Evolutionary conservation across 2,329 filamentous ascomycete species (phyloP), one percentile per base, ranked within the genome.

Genomic region (Stemphylium lycopersici): DNA sequence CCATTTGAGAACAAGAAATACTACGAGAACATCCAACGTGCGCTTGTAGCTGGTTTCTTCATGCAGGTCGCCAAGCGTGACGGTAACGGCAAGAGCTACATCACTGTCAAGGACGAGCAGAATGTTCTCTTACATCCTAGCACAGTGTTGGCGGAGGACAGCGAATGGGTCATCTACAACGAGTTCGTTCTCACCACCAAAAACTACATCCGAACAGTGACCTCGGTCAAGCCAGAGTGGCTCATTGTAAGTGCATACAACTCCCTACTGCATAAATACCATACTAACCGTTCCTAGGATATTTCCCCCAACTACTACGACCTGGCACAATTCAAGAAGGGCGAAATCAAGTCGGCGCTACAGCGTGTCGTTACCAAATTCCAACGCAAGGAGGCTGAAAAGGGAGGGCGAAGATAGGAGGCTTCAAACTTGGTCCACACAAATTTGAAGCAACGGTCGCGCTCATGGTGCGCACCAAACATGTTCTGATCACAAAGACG

Each of bases 41-140:
- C 95, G 7, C 84, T 99, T 12, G 89, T 97, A 11, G 85, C 93
- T 0, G 95, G 96, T 31, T 99, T 99, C 83, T 99, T 99, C 83
- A 99, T 99, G 95, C 95, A 99, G 76, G 91, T 98, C 18, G 96
- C 95, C 55, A 97, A 96, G 86, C 91, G 90, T 73, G 92, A 98
- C 71, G 86, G 85, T 46, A 88, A 85, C 26, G 90, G 90, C 71
- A 98, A 98, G 82, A 86, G 90, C 37, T 99, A 99, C 79, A 87
- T 88, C 60, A 99, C 95, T 1, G 89, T 99, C 74, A 99, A 98
- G 81, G 96, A 99, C 72, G 90, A 97, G 69, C 93, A 98, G 78
- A 89, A 86, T 41, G 95, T 99, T 40, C 83, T 97, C 66, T 84
- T 99, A 56, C 95, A 99, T 78, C 95, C 95, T 2, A 95, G 90